A percentile compares a stretch with the other conserved stretches of the same genome.
These are phyloP conservation scores for Urochloa ruziziensis DNA, from an alignment of 176 grass and related monocot genomes.

Conservation along the genomic window DNA sequence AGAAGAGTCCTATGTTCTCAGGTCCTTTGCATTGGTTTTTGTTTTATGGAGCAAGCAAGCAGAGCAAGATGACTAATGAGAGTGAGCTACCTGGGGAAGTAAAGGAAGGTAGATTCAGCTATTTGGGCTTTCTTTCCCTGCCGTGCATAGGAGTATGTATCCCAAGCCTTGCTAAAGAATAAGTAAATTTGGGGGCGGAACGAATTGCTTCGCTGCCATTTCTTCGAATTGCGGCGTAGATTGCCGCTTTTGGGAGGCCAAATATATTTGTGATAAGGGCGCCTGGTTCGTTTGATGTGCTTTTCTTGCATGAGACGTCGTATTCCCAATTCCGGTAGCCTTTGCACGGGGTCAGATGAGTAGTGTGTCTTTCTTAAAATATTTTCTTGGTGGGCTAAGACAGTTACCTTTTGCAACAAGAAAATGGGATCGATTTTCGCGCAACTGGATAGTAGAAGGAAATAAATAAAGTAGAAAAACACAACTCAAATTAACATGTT, in stretches of 20 bases:
- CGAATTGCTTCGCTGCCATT: constrained; percentile 19
- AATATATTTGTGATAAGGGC: background rate
- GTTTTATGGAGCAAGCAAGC: constrained; percentile 36
- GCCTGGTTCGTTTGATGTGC: constrained; percentile 9
- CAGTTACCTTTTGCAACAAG: too few relatives aligned
- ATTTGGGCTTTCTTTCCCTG: constrained; percentile 4
- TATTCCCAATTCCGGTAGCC: background rate
- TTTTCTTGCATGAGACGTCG: background rate
- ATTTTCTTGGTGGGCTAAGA: too few relatives aligned
- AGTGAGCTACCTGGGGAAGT: constrained; percentile 17
- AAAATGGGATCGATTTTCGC: too few relatives aligned
- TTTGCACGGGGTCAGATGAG: background rate
- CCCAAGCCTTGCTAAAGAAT: constrained; percentile 17
- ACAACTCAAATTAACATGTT: too few relatives aligned
- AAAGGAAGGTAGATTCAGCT: constrained; percentile 24
- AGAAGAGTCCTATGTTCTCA: background rate
- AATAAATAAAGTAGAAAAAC: too few relatives aligned
- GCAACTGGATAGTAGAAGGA: too few relatives aligned
- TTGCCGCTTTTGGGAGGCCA: background rate
- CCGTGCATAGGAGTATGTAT: constrained; percentile 22
- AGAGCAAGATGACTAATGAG: background rate
- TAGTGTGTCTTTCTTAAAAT: too few relatives aligned
- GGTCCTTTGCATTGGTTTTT: background rate
- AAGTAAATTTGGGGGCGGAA: background rate
- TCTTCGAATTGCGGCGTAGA: background rate